These are phyloP conservation scores for Penicillium sp. DNA, from an alignment of 2,329 filamentous ascomycete genomes.

Conservation along the genomic window DNA sequence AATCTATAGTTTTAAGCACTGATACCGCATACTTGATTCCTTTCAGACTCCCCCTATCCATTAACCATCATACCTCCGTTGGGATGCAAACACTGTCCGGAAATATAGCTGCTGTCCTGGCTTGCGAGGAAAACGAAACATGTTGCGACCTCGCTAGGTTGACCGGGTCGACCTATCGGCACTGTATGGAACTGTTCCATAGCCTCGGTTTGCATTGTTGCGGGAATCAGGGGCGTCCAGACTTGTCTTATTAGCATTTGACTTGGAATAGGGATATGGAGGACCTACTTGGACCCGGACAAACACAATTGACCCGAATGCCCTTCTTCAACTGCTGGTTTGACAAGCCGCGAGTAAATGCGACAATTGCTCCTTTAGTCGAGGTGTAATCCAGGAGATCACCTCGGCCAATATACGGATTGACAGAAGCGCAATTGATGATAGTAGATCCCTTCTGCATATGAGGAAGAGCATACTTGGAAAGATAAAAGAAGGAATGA, in stretches of 20 bases:
- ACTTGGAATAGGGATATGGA: background rate
- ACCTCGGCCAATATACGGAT: slow-evolving; percentile 76
- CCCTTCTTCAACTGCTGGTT: slow-evolving; percentile 72
- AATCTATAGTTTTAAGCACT: background rate
- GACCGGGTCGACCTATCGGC: slow-evolving; percentile 74
- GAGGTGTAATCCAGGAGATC: slow-evolving; percentile 81
- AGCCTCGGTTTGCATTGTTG: slow-evolving; percentile 69
- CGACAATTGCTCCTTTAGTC: slow-evolving; percentile 70
- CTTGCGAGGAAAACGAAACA: slow-evolving; percentile 80
- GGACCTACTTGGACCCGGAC: slow-evolving; percentile 63
- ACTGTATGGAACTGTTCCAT: slow-evolving; percentile 69
- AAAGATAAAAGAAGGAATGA: slow-evolving; percentile 75
- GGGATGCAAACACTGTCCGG: slow-evolving; percentile 68
- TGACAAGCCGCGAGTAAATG: slow-evolving; percentile 74
- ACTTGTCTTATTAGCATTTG: slow-evolving; percentile 43
- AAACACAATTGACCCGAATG: slow-evolving; percentile 74
- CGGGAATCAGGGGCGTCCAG: slow-evolving; percentile 73
- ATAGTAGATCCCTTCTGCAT: slow-evolving; percentile 73
- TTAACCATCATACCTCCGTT: slow-evolving; percentile 61
- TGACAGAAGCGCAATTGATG: slow-evolving; percentile 84
- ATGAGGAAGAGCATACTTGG: slow-evolving; percentile 73
- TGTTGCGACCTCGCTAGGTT: slow-evolving; percentile 78
- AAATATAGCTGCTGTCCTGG: slow-evolving; percentile 70
- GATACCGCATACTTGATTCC: background rate
- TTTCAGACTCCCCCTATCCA: slow-evolving; percentile 31